Conservation (phyloP, 805 yeast genomes). For the Candida namnaoensis region DNA sequence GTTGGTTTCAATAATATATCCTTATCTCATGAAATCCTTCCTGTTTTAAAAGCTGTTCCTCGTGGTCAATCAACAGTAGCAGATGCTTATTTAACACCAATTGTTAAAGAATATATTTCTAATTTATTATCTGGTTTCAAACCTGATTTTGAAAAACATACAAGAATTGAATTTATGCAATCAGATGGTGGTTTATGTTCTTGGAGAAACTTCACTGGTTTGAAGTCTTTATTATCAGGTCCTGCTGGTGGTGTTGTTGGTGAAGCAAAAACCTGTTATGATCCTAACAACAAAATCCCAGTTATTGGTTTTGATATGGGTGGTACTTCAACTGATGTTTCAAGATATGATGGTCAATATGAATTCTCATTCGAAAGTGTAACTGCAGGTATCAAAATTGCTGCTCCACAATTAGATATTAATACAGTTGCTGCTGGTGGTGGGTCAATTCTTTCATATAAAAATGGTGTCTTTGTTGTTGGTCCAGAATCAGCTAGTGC, state of each 20-base stretch:
- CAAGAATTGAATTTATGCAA: slow-evolving; percentile 45
- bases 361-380: slow-evolving; percentile 22
- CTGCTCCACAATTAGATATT: slow-evolving; percentile 31
- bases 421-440: slow-evolving; percentile 31
- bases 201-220: slow-evolving; percentile 42
- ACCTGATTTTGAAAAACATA: slow-evolving; percentile 24
- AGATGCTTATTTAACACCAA: slow-evolving; percentile 36
- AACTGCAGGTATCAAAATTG: slow-evolving; percentile 30
- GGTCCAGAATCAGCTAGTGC: slow-evolving; percentile 41
- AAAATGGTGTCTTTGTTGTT: slow-evolving; percentile 29
- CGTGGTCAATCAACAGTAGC: slow-evolving; percentile 32
- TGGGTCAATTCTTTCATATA: slow-evolving; percentile 23
- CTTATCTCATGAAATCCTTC: slow-evolving; percentile 25
- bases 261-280: slow-evolving; percentile 43
- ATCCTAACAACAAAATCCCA: slow-evolving; percentile 17
- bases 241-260: slow-evolving; percentile 63
- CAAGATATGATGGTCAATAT: slow-evolving; percentile 21
- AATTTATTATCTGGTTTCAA: slow-evolving; percentile 25
- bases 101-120: slow-evolving; percentile 28
- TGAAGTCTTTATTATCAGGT: slow-evolving; percentile 45
- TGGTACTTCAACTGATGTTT: slow-evolving; percentile 32
- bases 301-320: slow-evolving; percentile 34
- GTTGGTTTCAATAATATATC: slow-evolving; percentile 23
- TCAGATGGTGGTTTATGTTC: slow-evolving; percentile 50
- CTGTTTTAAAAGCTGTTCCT: slow-evolving; percentile 29